Conservation (phyloP, 1,284 basidiomycete genomes). For the Trichosporon coremiiforme region DNA sequence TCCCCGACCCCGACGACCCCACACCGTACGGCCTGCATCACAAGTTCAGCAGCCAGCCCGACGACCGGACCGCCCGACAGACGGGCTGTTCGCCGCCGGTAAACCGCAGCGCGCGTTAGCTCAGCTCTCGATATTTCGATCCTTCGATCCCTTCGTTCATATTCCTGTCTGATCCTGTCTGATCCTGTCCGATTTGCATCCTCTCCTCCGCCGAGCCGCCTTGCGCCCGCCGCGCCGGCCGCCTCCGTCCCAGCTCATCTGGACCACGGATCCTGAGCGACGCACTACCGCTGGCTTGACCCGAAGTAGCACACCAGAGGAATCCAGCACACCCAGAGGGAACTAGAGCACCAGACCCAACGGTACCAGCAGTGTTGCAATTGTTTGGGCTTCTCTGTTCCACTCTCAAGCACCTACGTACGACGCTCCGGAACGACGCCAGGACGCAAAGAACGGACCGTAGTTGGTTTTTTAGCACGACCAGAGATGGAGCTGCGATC, state of each 20-base stretch:
- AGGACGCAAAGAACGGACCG: neutral
- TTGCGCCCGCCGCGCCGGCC: conserved; percentile 11
- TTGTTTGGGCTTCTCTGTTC: conserved; percentile 14
- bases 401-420: neutral
- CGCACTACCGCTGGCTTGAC: neutral
- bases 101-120: neutral
- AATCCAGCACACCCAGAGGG: neutral
- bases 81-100: too few relatives aligned
- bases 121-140: conserved; percentile 8
- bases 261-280: conserved; percentile 1
- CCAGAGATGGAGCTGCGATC: conserved; percentile 5
- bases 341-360: conserved; percentile 3
- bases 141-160: conserved; percentile 10
- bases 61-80: too few relatives aligned
- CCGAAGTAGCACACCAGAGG: neutral
- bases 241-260: neutral
- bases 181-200: neutral
- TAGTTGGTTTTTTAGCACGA: neutral
- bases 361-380: neutral
- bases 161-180: conserved; percentile 1
- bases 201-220: conserved; percentile 4
- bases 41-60: too few relatives aligned
- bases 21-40: too few relatives aligned
- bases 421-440: neutral
- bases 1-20: too few relatives aligned